These are phyloP conservation scores for Euptelea pleiosperma DNA, from an alignment of 164 flowering plant genomes.

Conservation along the genomic window DNA sequence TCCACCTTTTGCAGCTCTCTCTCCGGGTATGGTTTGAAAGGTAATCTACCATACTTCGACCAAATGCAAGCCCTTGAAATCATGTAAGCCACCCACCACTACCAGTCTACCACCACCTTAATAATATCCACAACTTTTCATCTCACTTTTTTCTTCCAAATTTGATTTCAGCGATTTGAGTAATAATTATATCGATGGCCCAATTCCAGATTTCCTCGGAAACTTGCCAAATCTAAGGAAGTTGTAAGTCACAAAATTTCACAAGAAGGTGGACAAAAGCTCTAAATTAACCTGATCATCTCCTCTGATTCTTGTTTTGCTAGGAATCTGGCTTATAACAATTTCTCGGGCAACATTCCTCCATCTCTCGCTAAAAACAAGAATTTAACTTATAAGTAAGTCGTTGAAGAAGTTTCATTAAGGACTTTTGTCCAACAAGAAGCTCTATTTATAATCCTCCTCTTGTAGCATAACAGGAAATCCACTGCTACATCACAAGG, in stretches of 20 bases:
- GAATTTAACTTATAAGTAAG: constrained; percentile 3
- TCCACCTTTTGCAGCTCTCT: constrained; percentile 8
- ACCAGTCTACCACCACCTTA: no score
- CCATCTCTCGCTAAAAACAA: neutral
- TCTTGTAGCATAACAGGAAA: constrained; percentile 1
- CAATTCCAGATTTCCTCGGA: constrained; percentile 40
- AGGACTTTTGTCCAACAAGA: neutral
- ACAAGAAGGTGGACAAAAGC: neutral
- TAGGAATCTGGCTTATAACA: constrained; percentile 6
- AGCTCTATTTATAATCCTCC: neutral
- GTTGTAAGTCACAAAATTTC: constrained; percentile 27
- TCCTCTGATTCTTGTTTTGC: neutral
- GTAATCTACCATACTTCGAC: constrained; percentile 9
- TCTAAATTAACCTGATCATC: neutral
- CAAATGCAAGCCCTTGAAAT: constrained; percentile 21
- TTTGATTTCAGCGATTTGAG: constrained; percentile 18
- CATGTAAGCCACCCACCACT: constrained; percentile 13
- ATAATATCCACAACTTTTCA: neutral
- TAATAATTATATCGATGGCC: constrained; percentile 27
- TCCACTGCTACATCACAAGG: neutral
- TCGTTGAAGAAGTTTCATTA: neutral
- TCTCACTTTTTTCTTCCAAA: neutral
- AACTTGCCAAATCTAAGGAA: constrained; percentile 28
- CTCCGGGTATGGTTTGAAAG: constrained; percentile 9
- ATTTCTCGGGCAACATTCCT: constrained; percentile 4